Percentiles rank a stretch among this genome's conserved stretches.
Conservation (phyloP, 768 basidiomycete species). For the Suillus paluster region DNA sequence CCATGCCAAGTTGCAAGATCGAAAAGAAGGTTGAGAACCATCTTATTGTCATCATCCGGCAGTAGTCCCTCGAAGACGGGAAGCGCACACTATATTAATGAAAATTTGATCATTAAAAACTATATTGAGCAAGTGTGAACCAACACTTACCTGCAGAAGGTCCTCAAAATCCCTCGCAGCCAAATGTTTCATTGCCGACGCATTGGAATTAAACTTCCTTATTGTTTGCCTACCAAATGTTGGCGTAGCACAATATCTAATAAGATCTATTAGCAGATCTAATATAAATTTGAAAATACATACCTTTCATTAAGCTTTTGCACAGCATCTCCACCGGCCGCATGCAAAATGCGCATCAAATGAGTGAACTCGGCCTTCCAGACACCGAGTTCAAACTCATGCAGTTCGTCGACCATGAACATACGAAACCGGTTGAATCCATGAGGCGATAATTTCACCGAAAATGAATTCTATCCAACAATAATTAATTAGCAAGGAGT, state of each 20-base stretch:
- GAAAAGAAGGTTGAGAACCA: neutral
- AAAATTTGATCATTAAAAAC: neutral
- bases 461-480: too few species aligned
- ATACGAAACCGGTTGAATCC: constrained; percentile 31
- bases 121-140: neutral
- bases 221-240: constrained; percentile 37
- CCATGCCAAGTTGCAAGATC: too few species aligned
- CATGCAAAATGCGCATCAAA: too few species aligned
- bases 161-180: constrained; percentile 44
- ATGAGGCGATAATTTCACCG: neutral
- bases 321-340: too few species aligned
- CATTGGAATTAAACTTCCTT: constrained; percentile 32
- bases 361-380: too few species aligned
- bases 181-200: constrained; percentile 35
- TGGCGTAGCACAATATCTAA: too few species aligned
- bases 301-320: too few species aligned
- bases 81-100: neutral
- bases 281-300: too few species aligned
- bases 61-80: neutral
- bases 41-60: neutral
- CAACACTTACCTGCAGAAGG: constrained; percentile 28
- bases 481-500: too few species aligned
- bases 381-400: constrained; percentile 42
- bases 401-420: constrained; percentile 40
- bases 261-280: too few species aligned